These are phyloP conservation scores for Rhodotorula sp. DNA, from an alignment of 1,284 basidiomycete species.

Conservation along the genomic window DNA sequence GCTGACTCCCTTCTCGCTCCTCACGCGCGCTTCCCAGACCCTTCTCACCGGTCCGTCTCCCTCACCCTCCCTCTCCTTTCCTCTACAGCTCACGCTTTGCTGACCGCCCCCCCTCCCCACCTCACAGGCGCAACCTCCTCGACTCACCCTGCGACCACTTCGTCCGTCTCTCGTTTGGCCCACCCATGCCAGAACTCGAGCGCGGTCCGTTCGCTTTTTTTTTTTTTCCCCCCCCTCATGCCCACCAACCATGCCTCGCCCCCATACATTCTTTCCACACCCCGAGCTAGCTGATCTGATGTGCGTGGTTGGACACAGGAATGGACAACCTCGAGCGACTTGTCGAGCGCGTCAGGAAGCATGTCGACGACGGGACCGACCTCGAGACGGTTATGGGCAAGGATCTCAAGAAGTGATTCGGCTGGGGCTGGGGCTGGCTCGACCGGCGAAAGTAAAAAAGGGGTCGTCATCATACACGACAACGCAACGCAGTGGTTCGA, in stretches of 20 bases:
- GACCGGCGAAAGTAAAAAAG: no score
- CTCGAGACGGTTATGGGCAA: constrained; percentile 30
- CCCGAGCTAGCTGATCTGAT: neutral
- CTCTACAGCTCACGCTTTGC: neutral
- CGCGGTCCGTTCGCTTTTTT: constrained; percentile 56
- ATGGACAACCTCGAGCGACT: constrained; percentile 81
- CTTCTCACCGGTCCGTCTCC: constrained; percentile 49
- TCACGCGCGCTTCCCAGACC: constrained; percentile 46
- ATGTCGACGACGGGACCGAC: constrained; percentile 32
- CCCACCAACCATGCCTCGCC: no score
- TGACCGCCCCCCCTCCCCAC: neutral
- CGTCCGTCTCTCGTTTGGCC: constrained; percentile 75
- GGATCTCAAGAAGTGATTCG: constrained; percentile 19
- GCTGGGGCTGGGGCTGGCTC: no score
- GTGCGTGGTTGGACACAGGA: constrained; percentile 53
- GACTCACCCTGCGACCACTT: constrained; percentile 88
- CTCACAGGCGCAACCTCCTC: constrained; percentile 62
- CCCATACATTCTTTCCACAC: no score
- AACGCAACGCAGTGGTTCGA: no score
- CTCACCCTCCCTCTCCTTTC: neutral
- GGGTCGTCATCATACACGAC: no score
- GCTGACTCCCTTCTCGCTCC: neutral
- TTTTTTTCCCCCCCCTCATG: neutral
- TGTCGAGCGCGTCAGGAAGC: constrained; percentile 63
- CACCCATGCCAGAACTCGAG: constrained; percentile 75